Evolutionary conservation across 1,284 basidiomycete species (phyloP), one percentile per base, ranked within the genome.

Genomic region (Ceratobasidium sp.): DNA sequence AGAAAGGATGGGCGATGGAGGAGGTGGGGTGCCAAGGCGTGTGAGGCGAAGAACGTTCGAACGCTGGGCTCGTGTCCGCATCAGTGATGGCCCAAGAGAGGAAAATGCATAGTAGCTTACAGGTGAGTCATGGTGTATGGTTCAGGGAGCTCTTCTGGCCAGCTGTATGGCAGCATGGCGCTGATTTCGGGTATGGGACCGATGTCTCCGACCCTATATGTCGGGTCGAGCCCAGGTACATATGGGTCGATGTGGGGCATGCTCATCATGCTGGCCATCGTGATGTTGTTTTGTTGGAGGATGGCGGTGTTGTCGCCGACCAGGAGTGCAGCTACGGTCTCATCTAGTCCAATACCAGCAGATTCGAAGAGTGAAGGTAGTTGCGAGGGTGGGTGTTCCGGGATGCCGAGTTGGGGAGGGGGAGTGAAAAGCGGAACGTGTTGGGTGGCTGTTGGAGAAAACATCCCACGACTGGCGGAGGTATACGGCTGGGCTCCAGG

Each of bases 1-100:
- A 85, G 80, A 79, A 88, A 86, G 1, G 80, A 79, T 18, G 80
- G 81, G 10, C 82, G 81, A 72, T 86, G 83, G 70, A 87, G 78
- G 7, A 86, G 77, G 18, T 83, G 82, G 13, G 83, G 81, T n/a
- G 84, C 80, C n/a, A 83, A 82, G 0, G 85, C 84, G 4, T 85
- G 83, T 28, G 81, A 80, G 28, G 80, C 80, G 82, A 86, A 85
- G 76, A 85, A 86, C 7, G 83, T 83, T 20, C 84, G 81, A 39
- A 84, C 82, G 4, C 84, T 85, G 79, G 46, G 23, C 51, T 58
- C 42, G 61, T 53, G 23, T 63, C 28, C 60, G 55, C 2, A 40
- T 66, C 4, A 55, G 53, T 49, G 46, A 44, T 73, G 55, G 42
- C 20, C 33, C 28, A 23, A 26, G 46, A 39, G 7, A 13, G 60